Base-by-base conservation (phyloP, 2,329 filamentous ascomycete species). In the Grosmannia huntii region DNA sequence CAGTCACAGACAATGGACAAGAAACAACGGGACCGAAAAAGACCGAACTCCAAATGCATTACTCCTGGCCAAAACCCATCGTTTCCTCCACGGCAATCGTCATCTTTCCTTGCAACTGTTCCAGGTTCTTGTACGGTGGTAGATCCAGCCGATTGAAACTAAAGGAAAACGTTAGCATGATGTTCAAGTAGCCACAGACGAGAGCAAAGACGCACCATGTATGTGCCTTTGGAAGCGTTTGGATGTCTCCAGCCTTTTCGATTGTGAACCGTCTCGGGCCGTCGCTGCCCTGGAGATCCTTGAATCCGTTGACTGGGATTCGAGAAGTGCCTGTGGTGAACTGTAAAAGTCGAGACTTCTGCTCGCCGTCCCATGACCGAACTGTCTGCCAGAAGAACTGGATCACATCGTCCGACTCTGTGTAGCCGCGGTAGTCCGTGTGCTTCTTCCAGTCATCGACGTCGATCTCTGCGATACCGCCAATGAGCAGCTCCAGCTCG, bases 381-480 rank as follows among this genome's bases (percentile, higher is more conserved):
- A 99, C 94, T 61, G 88, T 92, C 78, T 96, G 91, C 94, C 94
- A 99, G 81, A 99, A 99, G 77, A 95, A 91, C 72, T 95, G 89
- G 64, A 99, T 94, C 28, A 99, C 94, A 68, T 96, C 90, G 67
- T 99, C 94, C 59, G 86, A 90, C 74, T 99, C 94, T 11, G 95
- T 96, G 79, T 99, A 99, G 57, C 94, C 94, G 66, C 94, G 87
- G 73, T 99, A 99, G 69, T 99, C 94, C 53, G 94, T 99, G 75
- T 99, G 94, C 79, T 99, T 99, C 86, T 99, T 97, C 94, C 94
- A 99, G 73, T 99, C 94, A 61, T 99, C 94, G 19, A 99, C 92
- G 68, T 99, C 94, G 65, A 99, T 99, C 73, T 99, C 94, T n/a
- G 94, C 94, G 66, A 99, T 99, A 80, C 94, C 94, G 64, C 94